Percentiles rank a stretch among this genome's conserved stretches.
Conservation (phyloP, 2,329 filamentous ascomycete species). For the Penicillium sp. region DNA sequence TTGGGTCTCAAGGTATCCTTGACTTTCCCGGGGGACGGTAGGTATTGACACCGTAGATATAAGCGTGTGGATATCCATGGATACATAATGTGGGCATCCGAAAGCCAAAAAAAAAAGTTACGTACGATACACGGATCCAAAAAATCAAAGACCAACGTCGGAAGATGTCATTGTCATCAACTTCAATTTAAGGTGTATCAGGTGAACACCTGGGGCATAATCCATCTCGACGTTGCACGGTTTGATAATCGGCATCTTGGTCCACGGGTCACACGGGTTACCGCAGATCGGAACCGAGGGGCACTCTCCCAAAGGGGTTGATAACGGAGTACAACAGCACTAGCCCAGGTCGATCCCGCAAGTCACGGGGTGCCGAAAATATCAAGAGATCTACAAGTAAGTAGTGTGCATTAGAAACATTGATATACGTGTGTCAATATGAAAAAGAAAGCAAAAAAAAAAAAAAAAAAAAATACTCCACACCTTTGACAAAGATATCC, state of each 20-base stretch:
- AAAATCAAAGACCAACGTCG: background rate
- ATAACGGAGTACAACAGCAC: background rate
- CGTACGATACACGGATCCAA: background rate
- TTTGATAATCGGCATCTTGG: background rate
- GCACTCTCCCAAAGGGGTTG: background rate
- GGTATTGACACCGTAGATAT: background rate
- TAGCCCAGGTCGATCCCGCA: background rate
- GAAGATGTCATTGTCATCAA: no score
- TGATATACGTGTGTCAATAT: no score
- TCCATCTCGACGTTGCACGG: background rate
- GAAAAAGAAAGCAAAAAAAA: no score
- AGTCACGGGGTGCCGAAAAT: slow-evolving; percentile 12
- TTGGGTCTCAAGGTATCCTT: background rate
- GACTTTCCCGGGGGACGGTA: no score
- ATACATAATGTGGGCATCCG: background rate
- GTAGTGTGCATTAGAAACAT: background rate
- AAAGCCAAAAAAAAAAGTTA: background rate
- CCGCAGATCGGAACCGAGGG: slow-evolving; percentile 9
- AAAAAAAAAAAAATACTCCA: no score
- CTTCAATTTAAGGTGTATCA: no score
- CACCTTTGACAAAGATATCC: no score
- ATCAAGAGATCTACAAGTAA: background rate
- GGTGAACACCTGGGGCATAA: background rate
- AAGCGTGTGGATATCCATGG: background rate
- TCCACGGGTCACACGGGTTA: slow-evolving; percentile 11